phyloP scores from a whole-genome alignment of 352 stramenopile species.

The Peronospora belbahrii region DNA sequence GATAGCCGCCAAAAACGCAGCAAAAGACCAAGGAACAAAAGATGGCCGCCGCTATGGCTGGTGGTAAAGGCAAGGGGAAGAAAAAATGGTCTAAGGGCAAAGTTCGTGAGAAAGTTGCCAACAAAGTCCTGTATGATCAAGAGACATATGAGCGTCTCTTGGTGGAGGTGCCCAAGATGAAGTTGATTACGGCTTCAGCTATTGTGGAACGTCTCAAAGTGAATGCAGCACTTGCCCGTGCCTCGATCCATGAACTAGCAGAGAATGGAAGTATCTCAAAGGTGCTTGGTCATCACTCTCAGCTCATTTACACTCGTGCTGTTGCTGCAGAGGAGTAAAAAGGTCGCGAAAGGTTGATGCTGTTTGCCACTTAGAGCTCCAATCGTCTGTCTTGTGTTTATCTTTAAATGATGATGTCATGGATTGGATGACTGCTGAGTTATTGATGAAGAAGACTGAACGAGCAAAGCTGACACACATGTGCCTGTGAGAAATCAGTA shows the following conservation, averaged over 20 bases:
- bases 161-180: slow-evolving; percentile 99
- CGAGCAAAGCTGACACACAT: slow-evolving; percentile 8
- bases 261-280: slow-evolving; percentile 93
- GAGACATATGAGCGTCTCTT: slow-evolving; percentile 97
- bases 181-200: slow-evolving; percentile 98
- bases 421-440: slow-evolving; percentile 8
- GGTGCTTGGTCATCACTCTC: slow-evolving; percentile 92
- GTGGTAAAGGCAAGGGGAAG: slow-evolving; percentile 97
- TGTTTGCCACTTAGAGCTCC: slow-evolving; percentile 10
- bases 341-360: slow-evolving; percentile 20
- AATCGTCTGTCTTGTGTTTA: slow-evolving; percentile 4
- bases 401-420: slow-evolving; percentile 4
- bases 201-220: slow-evolving; percentile 99
- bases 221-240: slow-evolving; percentile 94
- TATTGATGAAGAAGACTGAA: slow-evolving; percentile 10
- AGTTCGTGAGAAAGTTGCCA: slow-evolving; percentile 98
- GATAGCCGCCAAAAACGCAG: slow-evolving; percentile 97
- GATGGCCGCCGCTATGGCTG: slow-evolving; percentile 98
- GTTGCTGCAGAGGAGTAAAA: slow-evolving; percentile 71
- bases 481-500: slow-evolving; percentile 4
- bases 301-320: slow-evolving; percentile 98
- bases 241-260: slow-evolving; percentile 94
- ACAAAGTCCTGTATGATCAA: slow-evolving; percentile 99
- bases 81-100: slow-evolving; percentile 99
- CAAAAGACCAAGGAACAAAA: slow-evolving; percentile 99